phyloP scores from a whole-genome alignment of 2,329 filamentous ascomycete species.

The Sporothrix brunneoviolacea region DNA sequence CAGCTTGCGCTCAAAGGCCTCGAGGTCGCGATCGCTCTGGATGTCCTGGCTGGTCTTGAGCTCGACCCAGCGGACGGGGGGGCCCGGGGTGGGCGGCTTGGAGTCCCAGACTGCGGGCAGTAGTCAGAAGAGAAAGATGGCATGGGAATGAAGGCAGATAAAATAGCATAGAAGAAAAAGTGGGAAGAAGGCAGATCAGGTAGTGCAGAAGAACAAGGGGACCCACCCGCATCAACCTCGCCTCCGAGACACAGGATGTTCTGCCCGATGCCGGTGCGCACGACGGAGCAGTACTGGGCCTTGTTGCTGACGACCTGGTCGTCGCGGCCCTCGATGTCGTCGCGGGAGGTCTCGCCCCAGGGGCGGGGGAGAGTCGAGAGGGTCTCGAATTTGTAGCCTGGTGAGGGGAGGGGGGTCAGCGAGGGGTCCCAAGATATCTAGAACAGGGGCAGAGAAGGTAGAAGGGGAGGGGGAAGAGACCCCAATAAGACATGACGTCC shows the following conservation, averaged over 20 bases:
- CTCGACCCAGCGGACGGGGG: constrained; percentile 86
- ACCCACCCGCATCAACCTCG: constrained; percentile 80
- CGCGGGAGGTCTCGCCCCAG: constrained; percentile 66
- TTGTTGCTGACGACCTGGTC: constrained; percentile 74
- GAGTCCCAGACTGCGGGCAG: constrained; percentile 68
- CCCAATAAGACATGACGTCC: constrained; percentile 90
- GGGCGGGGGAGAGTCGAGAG: constrained; percentile 67
- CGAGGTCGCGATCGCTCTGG: constrained; percentile 57
- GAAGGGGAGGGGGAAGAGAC: constrained; percentile 35
- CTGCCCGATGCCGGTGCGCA: constrained; percentile 77
- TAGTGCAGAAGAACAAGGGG: not conserved
- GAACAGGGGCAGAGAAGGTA: not conserved
- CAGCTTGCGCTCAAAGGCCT: constrained; percentile 81
- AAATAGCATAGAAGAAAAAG: not conserved
- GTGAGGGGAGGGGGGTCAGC: too few species aligned
- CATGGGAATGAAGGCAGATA: not conserved
- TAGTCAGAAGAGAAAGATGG: constrained; percentile 5
- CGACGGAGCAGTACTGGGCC: constrained; percentile 92
- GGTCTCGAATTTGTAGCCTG: constrained; percentile 95
- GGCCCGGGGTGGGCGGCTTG: constrained; percentile 59
- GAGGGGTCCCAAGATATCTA: too few species aligned
- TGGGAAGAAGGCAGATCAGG: too few species aligned
- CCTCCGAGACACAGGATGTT: constrained; percentile 74
- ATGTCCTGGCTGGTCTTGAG: constrained; percentile 83
- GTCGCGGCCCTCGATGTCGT: constrained; percentile 72